Percentiles rank a stretch among this genome's conserved stretches.
These are phyloP conservation scores for Fusarium scirpi DNA, from an alignment of 2,329 filamentous ascomycete species.

Conservation along the genomic window DNA sequence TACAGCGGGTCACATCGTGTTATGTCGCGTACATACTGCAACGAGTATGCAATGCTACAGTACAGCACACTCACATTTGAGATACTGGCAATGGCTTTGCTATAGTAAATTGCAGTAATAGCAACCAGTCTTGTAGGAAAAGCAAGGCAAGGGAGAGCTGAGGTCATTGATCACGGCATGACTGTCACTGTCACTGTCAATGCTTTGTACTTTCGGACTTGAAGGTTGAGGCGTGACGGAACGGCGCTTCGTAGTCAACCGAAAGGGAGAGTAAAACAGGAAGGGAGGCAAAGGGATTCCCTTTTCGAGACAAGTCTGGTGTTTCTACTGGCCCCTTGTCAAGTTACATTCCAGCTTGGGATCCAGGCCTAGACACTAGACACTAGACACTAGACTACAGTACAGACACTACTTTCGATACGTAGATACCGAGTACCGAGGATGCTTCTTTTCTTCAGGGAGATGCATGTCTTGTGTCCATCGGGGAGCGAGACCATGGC, in stretches of 20 bases:
- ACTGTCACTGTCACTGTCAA: not conserved
- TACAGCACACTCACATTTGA: not conserved
- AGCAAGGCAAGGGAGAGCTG: not conserved
- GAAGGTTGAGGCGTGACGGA: not conserved
- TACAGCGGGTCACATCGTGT: conserved; percentile 2
- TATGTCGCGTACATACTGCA: not conserved
- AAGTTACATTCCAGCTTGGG: conserved; percentile 1
- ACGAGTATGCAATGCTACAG: not conserved
- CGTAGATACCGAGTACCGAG: conserved; percentile 21
- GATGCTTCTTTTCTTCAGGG: conserved; percentile 6
- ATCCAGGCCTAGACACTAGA: conserved; percentile 25
- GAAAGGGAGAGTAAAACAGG: conserved; percentile 10
- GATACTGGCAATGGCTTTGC: not conserved
- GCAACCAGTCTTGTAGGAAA: not conserved
- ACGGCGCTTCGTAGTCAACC: not conserved
- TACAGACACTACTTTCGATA: not conserved
- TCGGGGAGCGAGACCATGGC: not conserved
- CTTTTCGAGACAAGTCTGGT: conserved; percentile 1
- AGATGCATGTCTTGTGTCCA: not conserved
- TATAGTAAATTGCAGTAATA: not conserved
- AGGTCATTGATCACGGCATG: not conserved
- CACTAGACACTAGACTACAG: conserved; percentile 5
- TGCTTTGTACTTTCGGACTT: not conserved
- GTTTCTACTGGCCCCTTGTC: conserved; percentile 12
- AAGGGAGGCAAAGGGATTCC: conserved; percentile 2